Conservation (phyloP, 345 rosid genomes). For the Pistacia integerrima region DNA sequence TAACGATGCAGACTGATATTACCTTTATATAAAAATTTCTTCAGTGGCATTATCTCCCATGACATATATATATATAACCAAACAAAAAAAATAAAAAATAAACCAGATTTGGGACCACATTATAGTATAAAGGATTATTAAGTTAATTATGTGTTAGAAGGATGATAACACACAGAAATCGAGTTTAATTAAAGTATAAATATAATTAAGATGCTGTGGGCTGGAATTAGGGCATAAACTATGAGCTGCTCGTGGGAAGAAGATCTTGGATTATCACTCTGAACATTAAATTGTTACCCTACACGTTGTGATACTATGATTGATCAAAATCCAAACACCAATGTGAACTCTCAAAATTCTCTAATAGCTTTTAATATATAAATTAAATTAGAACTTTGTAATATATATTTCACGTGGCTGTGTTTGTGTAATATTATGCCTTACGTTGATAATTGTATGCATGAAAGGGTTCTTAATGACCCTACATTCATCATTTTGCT, state of each 20-base stretch:
- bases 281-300: slow-evolving; percentile 35
- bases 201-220: slow-evolving; percentile 28
- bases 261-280: slow-evolving; percentile 17
- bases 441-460: slow-evolving; percentile 22
- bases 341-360: too few relatives aligned
- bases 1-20: slow-evolving; percentile 46
- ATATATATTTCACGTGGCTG: slow-evolving; percentile 12
- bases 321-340: slow-evolving; percentile 21
- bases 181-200: too few relatives aligned
- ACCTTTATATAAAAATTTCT: slow-evolving; percentile 38
- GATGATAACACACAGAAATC: too few relatives aligned
- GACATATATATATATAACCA: neutral
- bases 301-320: slow-evolving; percentile 49
- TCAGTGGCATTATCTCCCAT: slow-evolving; percentile 10
- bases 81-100: neutral
- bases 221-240: slow-evolving; percentile 26
- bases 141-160: neutral
- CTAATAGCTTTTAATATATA: too few relatives aligned
- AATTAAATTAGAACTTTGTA: neutral
- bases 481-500: slow-evolving; percentile 1
- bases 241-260: slow-evolving; percentile 32
- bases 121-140: slow-evolving; percentile 17
- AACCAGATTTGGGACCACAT: slow-evolving; percentile 35
- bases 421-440: neutral
- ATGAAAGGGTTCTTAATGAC: slow-evolving; percentile 12